Evolutionary conservation across 192 early-diverging fungal genomes (phyloP), one percentile per base, ranked within the genome.

Genomic region (Coemansia sp.): DNA sequence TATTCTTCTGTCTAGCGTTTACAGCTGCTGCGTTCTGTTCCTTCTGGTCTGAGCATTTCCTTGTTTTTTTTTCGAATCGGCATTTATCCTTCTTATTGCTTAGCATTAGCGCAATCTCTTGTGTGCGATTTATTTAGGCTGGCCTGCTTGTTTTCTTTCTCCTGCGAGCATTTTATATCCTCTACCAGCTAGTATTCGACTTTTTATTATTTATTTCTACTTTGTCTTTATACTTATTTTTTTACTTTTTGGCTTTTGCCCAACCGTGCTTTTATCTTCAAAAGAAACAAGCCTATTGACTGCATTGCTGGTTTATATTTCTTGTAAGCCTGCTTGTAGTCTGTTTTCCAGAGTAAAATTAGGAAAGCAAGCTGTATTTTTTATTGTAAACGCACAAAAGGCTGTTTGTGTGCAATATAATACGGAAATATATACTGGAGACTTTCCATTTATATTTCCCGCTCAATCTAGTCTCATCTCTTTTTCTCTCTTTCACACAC

Each of bases 1-100:
- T 54, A 18, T 29, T 54, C 29, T n/a, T 54, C 29, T n/a, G 25
- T 54, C 39, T 13, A 42, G 52, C 27, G 29, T 29, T 30, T 29
- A 14, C 52, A 42, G 39, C 39, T 42, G 30, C 8, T n/a, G 34
- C 34, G 34, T 16, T 42, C 27, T 54, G 24, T 54, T 29, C 52
- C 25, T 30, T 29, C 19, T 30, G 52, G 52, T 29, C 52, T 54
- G 52, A 54, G 52, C 52, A 42, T 42, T 42, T 42, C 39, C 39
- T 42, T 42, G 8, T 54, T 54, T 13, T 22, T 25, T 13, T 25
- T 11, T 11, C n/a, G 28, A 54, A 54, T 54, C 52, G 52, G 52
- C 27, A 54, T 54, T 29, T 29, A 29, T 54, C 24, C 49, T 51
- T 53, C 13, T 54, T 54, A 54, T 54, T 54, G 16, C 28, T 29